A percentile compares a stretch with the other conserved stretches of the same genome.
Evolutionary conservation across 2,329 filamentous ascomycete species (phyloP).

Genomic region (Colletotrichum brevisporum): DNA sequence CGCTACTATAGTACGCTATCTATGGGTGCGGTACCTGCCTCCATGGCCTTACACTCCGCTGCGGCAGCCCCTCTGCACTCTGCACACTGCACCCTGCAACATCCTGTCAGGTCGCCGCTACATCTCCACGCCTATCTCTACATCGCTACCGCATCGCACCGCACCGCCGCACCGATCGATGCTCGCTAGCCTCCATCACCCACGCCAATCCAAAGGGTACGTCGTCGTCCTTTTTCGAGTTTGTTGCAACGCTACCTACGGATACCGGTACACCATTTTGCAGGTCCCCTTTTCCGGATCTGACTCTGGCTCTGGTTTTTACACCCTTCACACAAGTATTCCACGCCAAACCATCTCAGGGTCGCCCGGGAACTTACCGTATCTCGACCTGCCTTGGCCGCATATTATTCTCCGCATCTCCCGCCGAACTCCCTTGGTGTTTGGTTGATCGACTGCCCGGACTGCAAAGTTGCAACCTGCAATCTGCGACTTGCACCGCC

Average conservation of each 20-base stretch:
- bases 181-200: constrained; percentile 9
- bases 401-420: constrained; percentile 29
- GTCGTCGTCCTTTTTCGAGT: background rate
- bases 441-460: background rate
- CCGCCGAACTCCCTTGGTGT: background rate
- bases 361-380: constrained; percentile 7
- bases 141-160: background rate
- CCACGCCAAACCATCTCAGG: constrained; percentile 5
- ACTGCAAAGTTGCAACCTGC: background rate
- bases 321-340: background rate
- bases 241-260: constrained; percentile 2
- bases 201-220: constrained; percentile 24
- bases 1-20: no score
- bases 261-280: background rate
- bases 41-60: background rate
- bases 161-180: constrained; percentile 11
- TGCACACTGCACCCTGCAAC: constrained; percentile 6
- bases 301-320: background rate
- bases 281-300: no score
- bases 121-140: background rate
- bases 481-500: constrained; percentile 12
- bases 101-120: constrained; percentile 14
- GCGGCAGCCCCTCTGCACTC: constrained; percentile 1
- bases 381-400: constrained; percentile 10
- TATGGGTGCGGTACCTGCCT: no score